Evolutionary conservation across 176 grass and related monocot species (phyloP).

Genomic region (Saccharum spontaneum): DNA sequence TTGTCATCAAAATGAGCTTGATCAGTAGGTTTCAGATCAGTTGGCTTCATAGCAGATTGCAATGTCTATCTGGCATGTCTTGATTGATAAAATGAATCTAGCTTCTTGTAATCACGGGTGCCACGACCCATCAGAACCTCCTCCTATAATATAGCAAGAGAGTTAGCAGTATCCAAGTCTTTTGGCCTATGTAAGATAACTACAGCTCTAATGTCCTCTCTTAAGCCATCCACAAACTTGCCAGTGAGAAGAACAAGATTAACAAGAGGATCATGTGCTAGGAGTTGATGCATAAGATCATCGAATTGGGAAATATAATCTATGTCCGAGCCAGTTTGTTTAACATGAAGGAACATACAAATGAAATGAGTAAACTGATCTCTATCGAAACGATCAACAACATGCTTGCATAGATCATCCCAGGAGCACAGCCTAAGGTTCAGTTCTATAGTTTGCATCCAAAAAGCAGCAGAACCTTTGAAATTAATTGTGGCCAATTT

Average conservation of each 20-base stretch:
- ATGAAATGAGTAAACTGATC: not conserved
- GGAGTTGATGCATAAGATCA: not conserved
- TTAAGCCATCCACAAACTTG: not conserved
- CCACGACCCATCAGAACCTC: rapidly evolving
- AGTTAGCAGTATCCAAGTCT: no score
- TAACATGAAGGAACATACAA: not conserved
- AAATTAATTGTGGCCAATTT: not conserved
- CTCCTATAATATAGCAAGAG: no score
- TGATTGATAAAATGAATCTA: rapidly evolving
- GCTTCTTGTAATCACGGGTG: rapidly evolving
- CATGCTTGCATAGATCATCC: rapidly evolving
- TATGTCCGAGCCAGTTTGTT: not conserved
- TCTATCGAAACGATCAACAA: not conserved
- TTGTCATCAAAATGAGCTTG: no score
- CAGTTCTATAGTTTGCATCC: not conserved
- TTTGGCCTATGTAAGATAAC: not conserved
- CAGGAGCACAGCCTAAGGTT: not conserved
- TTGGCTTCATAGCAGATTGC: rapidly evolving
- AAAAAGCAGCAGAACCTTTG: not conserved
- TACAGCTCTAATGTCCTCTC: not conserved
- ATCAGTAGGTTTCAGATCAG: no score
- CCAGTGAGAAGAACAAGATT: not conserved
- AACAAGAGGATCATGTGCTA: not conserved
- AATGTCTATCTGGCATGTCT: rapidly evolving
- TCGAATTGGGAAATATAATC: not conserved